Evolutionary conservation across 768 basidiomycete genomes (phyloP), one percentile per base, ranked within the genome.

Genomic region (Russula compacta): DNA sequence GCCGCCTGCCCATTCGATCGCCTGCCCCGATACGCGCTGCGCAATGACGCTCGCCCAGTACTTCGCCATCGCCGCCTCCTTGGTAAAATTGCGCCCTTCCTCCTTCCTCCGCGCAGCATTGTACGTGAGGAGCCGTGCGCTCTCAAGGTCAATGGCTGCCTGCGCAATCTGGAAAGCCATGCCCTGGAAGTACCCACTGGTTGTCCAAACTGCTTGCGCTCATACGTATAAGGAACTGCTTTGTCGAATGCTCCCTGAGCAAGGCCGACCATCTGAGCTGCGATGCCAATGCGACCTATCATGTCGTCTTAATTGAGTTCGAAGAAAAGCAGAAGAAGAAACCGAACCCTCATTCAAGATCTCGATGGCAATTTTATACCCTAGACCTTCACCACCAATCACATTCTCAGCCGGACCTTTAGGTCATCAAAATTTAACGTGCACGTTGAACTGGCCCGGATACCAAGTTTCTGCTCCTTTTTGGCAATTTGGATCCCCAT

Each of bases 11-110:
- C 95, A 98, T 73, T 98, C 95, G 65, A 98, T 98, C 17, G 95
- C 95, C 46, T 79, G 75, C 7, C 95, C 93, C 10, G 87, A 81
- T 2, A 97, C 94, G 46, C 80, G 79, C 74, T 95, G 90, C 14
- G 97, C 97, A 6, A 99, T 83, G 21, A 88, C 81, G 61, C 92
- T 92, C 24, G 87, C 81, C 80, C 85, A 92, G 69, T 89, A 95
- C 74, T 99, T 99, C 53, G 97, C 97, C 91, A 98, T 97, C 2
- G 97, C 97, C 11, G 97, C 95, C 74, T 98, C 91, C 74, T 90
- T 92, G 33, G 86, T 85, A 73, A 98, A 99, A 32, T 75, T 69
- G 69, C 79, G 78, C 9, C 93, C 92, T 71, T 94, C 89, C 72
- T 97, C 95, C 80, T 95, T 95, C 56, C 92, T 81, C 35, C 95